Percentiles rank a stretch among this genome's conserved stretches.
Conservation (phyloP, 306 rosid genomes). For the Cicer cuneatum region DNA sequence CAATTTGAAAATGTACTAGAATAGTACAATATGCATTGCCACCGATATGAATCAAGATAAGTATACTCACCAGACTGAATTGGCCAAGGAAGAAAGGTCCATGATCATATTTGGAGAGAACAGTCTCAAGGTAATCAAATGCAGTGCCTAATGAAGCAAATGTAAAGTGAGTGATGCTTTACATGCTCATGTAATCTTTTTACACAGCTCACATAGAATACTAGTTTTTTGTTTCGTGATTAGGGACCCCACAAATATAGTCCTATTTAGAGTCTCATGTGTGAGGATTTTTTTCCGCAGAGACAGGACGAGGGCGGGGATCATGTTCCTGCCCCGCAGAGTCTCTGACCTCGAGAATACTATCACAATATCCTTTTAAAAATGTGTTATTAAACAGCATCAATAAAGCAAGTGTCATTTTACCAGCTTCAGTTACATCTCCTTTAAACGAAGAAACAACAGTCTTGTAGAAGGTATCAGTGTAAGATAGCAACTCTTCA, state of each 20-base stretch:
- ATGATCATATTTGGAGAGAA: constrained; percentile 74
- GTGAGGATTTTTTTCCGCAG: too few relatives aligned
- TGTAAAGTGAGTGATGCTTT: neutral
- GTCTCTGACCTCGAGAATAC: too few relatives aligned
- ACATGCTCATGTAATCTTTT: neutral
- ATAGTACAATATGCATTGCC: neutral
- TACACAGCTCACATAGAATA: neutral
- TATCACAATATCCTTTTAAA: too few relatives aligned
- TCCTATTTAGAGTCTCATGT: too few relatives aligned
- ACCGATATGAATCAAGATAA: neutral
- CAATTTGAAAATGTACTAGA: neutral
- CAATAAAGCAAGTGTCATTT: constrained; percentile 41
- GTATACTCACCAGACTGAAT: constrained; percentile 67
- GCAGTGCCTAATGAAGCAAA: constrained; percentile 55
- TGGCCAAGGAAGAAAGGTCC: constrained; percentile 89
- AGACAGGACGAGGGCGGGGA: too few relatives aligned
- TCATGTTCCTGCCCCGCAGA: too few relatives aligned
- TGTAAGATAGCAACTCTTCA: constrained; percentile 69
- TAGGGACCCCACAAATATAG: too few relatives aligned
- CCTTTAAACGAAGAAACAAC: constrained; percentile 66
- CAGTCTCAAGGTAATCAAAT: constrained; percentile 70
- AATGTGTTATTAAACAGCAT: neutral
- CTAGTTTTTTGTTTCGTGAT: too few relatives aligned
- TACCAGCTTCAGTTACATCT: constrained; percentile 65
- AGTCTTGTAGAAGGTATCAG: constrained; percentile 58